Evolutionary conservation across 306 rosid genomes (phyloP).

Genomic region (Vachellia pachyceras): DNA sequence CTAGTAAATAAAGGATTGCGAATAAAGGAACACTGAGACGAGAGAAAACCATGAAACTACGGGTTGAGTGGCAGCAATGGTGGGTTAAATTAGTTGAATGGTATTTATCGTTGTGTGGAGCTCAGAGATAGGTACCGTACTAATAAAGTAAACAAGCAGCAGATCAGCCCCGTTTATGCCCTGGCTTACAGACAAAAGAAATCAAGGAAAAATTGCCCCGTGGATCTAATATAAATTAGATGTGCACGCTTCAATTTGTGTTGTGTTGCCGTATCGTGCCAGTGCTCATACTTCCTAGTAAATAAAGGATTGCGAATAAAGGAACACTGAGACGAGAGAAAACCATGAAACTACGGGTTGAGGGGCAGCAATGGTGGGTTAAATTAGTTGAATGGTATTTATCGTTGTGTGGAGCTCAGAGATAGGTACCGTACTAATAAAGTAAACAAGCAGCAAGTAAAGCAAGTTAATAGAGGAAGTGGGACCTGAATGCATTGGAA

Average conservation of each 20-base stretch:
- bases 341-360: not conserved
- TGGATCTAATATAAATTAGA: not conserved
- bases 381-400: not conserved
- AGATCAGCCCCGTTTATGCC: not conserved
- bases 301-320: not conserved
- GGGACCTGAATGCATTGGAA: constrained; percentile 96
- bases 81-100: not conserved
- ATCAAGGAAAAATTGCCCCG: not conserved
- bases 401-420: constrained; percentile 1
- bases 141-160: constrained; percentile 5
- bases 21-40: not conserved
- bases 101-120: not conserved
- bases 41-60: not conserved
- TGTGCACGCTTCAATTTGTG: not conserved
- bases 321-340: not conserved
- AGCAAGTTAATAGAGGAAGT: not conserved
- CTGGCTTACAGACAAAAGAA: not conserved
- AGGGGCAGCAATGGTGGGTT: not conserved
- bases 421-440: constrained; percentile 6
- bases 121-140: constrained; percentile 2
- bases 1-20: not conserved
- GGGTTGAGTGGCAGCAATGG: not conserved
- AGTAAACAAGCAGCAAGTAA: not conserved
- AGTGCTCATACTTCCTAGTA: not conserved
- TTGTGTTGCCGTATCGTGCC: not conserved